Conservation (phyloP, 495 filamentous ascomycete genomes). For the Lindgomyces ingoldianus region DNA sequence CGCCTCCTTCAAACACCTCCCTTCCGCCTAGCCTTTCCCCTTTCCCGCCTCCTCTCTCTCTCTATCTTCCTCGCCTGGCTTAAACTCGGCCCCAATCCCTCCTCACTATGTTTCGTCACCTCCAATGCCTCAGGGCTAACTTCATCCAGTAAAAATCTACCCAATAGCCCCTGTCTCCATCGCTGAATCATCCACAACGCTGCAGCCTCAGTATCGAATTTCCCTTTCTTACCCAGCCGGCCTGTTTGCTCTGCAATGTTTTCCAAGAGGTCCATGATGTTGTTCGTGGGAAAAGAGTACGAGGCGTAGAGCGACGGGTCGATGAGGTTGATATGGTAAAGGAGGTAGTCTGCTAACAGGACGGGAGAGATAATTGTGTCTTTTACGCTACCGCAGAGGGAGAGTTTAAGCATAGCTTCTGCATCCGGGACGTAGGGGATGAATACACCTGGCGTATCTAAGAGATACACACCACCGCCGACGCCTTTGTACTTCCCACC, state of each 20-base stretch:
- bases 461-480: conserved; percentile 59
- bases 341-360: conserved; percentile 82
- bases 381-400: conserved; percentile 87
- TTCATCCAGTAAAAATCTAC: conserved; percentile 78
- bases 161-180: conserved; percentile 77
- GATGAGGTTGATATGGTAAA: conserved; percentile 75
- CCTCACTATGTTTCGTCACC: conserved; percentile 41
- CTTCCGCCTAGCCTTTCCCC: conserved; percentile 18
- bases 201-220: conserved; percentile 68
- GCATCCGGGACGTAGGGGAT: conserved; percentile 83
- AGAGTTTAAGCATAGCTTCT: conserved; percentile 88
- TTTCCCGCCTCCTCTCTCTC: conserved; percentile 36
- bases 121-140: conserved; percentile 60
- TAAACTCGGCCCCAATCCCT: conserved; percentile 33
- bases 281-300: conserved; percentile 77
- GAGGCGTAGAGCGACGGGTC: conserved; percentile 60
- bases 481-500: conserved; percentile 23
- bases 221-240: conserved; percentile 71
- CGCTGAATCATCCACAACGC: conserved; percentile 82
- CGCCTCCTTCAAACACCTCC: too few relatives aligned
- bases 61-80: conserved; percentile 45
- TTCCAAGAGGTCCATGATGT: conserved; percentile 67
- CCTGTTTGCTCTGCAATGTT: conserved; percentile 71
- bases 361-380: conserved; percentile 75
- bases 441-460: conserved; percentile 86